Conservation (phyloP, 495 filamentous ascomycete species). For the Penicillium samsonianum region DNA sequence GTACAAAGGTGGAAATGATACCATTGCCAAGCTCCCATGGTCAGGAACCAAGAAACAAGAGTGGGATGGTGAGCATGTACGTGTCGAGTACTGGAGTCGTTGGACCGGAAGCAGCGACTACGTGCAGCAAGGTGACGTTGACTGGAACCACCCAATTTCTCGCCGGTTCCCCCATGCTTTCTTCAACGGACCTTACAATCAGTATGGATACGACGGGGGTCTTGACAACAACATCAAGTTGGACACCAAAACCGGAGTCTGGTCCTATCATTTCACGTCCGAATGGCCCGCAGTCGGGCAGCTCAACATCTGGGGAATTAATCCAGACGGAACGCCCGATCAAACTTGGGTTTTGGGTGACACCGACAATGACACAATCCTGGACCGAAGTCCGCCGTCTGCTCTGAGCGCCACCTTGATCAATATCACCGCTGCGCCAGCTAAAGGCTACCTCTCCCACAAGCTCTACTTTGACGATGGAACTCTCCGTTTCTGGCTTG, state of each 20-base stretch:
- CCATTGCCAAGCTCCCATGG: conserved; percentile 52
- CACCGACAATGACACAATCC: conserved; percentile 57
- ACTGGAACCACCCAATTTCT: conserved; percentile 30
- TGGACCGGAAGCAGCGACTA: conserved; percentile 64
- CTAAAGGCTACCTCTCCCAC: conserved; percentile 56
- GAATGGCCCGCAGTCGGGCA: conserved; percentile 67
- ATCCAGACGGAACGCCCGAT: conserved; percentile 65
- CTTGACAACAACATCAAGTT: conserved; percentile 56
- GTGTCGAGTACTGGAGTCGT: conserved; percentile 68
- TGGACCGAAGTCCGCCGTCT: conserved; percentile 65
- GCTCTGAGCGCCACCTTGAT: conserved; percentile 55
- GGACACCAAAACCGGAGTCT: conserved; percentile 49
- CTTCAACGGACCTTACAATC: conserved; percentile 65
- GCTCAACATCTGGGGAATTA: conserved; percentile 69
- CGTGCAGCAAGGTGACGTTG: conserved; percentile 61
- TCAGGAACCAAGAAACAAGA: conserved; percentile 59
- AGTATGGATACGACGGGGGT: conserved; percentile 67
- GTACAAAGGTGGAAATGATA: conserved; percentile 54
- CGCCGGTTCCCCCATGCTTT: conserved; percentile 65
- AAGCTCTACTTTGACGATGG: conserved; percentile 58
- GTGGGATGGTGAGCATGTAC: conserved; percentile 66
- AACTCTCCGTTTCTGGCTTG: conserved; percentile 47
- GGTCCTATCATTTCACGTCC: conserved; percentile 61
- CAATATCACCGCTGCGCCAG: conserved; percentile 61
- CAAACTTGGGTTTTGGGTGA: conserved; percentile 59